Conservation (phyloP, 2,329 filamentous ascomycete species). For the Cercospora sp. region DNA sequence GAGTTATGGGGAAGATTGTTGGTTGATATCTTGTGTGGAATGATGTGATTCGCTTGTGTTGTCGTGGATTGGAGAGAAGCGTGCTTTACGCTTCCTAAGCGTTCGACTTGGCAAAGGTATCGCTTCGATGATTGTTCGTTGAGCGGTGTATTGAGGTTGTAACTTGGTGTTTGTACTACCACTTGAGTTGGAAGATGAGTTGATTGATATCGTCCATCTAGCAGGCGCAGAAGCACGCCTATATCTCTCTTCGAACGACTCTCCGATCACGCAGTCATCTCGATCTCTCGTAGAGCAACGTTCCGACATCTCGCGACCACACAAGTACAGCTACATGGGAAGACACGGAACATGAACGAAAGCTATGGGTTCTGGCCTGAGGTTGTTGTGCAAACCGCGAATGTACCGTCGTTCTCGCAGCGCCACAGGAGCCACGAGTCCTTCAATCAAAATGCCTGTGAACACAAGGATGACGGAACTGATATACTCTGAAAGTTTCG, state of each 20-base stretch:
- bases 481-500: neutral
- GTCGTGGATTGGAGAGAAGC: neutral
- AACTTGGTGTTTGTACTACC: neutral
- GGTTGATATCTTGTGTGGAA: neutral
- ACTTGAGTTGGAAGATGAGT: neutral
- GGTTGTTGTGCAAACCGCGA: neutral
- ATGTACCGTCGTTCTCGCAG: neutral
- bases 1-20: neutral
- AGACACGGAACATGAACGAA: neutral
- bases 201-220: neutral
- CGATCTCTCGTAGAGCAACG: neutral
- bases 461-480: neutral
- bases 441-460: neutral
- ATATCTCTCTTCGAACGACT: neutral
- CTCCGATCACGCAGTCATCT: neutral
- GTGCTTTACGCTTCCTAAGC: neutral
- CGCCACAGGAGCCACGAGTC: neutral
- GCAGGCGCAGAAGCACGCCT: neutral
- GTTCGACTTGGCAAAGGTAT: neutral
- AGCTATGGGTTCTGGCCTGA: neutral
- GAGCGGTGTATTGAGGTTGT: neutral
- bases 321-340: neutral
- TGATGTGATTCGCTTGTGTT: neutral
- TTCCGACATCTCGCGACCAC: conserved; percentile 3
- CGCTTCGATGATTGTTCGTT: neutral